Conservation (phyloP, 2,329 filamentous ascomycete species). For the Fusarium sp. region DNA sequence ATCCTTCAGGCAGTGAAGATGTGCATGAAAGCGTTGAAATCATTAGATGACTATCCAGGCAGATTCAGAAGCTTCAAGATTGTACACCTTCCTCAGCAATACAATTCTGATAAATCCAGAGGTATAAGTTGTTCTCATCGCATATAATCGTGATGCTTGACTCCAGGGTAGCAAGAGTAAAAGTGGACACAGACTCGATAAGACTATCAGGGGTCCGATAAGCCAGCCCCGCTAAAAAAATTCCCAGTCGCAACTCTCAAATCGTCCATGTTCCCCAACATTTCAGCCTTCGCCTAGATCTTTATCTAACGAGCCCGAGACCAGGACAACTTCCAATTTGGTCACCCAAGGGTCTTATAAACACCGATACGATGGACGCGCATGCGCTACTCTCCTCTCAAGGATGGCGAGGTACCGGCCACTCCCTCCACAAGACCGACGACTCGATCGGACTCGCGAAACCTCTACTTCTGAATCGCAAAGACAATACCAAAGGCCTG, state of each 20-base stretch:
- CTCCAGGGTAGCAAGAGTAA: not conserved
- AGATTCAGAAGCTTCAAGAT: not conserved
- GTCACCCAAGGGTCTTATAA: not conserved
- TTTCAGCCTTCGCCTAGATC: not conserved
- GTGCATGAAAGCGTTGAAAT: not conserved
- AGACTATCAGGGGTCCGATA: conserved; percentile 37
- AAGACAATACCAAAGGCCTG: conserved; percentile 82
- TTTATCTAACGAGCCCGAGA: not conserved
- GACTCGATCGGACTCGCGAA: conserved; percentile 81
- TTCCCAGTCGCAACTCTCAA: conserved; percentile 16
- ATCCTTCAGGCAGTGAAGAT: not conserved
- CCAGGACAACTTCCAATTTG: not conserved
- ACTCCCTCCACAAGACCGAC: conserved; percentile 82
- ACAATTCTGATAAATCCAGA: not conserved
- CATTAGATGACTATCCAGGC: not conserved
- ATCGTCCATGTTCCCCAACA: not conserved
- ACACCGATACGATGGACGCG: conserved; percentile 74
- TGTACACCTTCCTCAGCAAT: not conserved
- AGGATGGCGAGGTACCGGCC: conserved; percentile 90
- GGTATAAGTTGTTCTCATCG: not conserved
- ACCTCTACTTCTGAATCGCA: conserved; percentile 84
- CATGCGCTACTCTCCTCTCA: conserved; percentile 84
- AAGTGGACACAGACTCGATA: conserved; percentile 20
- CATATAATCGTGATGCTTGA: not conserved
- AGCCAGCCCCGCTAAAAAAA: conserved; percentile 48